A percentile compares a stretch with the other conserved stretches of the same genome.
Conservation (phyloP, 257 asterid species). For the Solanum paucissectum region DNA sequence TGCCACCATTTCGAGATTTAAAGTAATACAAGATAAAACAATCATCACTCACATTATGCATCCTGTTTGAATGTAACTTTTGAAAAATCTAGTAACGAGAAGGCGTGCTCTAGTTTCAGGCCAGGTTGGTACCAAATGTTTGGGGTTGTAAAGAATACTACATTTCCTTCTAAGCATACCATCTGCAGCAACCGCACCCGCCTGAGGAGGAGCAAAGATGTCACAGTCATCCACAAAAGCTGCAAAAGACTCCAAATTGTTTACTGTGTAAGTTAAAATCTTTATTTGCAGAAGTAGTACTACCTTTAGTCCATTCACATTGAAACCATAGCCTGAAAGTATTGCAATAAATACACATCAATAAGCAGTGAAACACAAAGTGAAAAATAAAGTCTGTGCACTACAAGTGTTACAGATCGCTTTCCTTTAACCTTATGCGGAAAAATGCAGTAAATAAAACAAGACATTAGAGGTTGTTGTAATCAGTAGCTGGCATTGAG, state of each 20-base stretch:
- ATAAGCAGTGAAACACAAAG: background rate
- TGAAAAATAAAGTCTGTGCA: background rate
- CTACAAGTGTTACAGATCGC: background rate
- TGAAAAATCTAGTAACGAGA: slow-evolving; percentile 56
- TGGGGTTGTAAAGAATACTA: slow-evolving; percentile 32
- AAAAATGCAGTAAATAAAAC: background rate
- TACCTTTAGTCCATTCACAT: slow-evolving; percentile 72
- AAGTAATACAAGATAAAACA: background rate
- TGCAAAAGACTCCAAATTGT: background rate
- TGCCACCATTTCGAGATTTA: too few relatives aligned
- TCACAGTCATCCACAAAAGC: background rate
- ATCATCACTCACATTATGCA: slow-evolving; percentile 48
- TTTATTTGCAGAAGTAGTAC: background rate
- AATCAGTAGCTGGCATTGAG: too few relatives aligned
- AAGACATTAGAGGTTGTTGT: background rate
- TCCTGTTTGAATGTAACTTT: slow-evolving; percentile 45
- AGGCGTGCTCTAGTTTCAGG: slow-evolving; percentile 62
- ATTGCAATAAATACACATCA: background rate
- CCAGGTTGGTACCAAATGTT: slow-evolving; percentile 73
- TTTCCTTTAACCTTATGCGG: background rate
- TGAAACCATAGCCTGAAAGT: slow-evolving; percentile 59
- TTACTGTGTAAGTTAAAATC: background rate
- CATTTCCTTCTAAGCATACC: slow-evolving; percentile 29
- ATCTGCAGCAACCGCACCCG: slow-evolving; percentile 57
- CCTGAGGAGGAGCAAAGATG: slow-evolving; percentile 21